Evolutionary conservation across 495 filamentous ascomycete genomes (phyloP).

Genomic region (Hypoxylon fuscum): DNA sequence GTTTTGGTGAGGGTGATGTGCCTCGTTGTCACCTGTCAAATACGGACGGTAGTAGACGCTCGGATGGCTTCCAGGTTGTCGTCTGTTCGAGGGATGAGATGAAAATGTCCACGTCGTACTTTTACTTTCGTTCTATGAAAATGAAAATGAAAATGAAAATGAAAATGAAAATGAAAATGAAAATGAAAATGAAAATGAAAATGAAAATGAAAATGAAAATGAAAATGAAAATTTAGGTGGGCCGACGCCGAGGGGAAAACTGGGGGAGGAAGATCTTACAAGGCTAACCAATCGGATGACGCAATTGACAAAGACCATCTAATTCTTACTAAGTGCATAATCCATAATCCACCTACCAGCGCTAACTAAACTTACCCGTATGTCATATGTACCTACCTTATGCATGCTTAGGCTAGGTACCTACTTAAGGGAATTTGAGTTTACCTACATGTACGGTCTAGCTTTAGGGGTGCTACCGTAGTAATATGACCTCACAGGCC

Average conservation of each 20-base stretch:
- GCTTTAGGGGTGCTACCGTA: constrained; percentile 12
- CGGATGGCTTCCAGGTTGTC: not conserved
- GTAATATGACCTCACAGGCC: constrained; percentile 41
- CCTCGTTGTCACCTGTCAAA: too few relatives aligned
- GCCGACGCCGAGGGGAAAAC: not conserved
- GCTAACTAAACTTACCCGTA: too few relatives aligned
- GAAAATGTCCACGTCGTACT: not conserved
- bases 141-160: too few relatives aligned
- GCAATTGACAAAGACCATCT: not conserved
- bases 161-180: too few relatives aligned
- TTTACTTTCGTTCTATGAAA: not conserved
- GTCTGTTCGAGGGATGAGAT: not conserved
- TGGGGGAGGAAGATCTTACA: not conserved
- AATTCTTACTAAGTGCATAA: constrained; percentile 13
- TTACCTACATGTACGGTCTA: not conserved
- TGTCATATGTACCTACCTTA: not conserved
- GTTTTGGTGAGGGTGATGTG: not conserved
- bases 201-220: too few relatives aligned
- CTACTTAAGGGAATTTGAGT: too few relatives aligned
- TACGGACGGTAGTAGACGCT: not conserved
- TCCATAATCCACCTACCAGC: too few relatives aligned
- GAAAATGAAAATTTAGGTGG: constrained; percentile 33
- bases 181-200: too few relatives aligned
- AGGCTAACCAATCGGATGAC: constrained; percentile 18
- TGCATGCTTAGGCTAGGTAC: not conserved